Percentiles rank a stretch among this genome's conserved stretches.
Conservation (phyloP, 225 moss, liverwort and hornwort genomes). For the Pseudisothecium myosuroides region DNA sequence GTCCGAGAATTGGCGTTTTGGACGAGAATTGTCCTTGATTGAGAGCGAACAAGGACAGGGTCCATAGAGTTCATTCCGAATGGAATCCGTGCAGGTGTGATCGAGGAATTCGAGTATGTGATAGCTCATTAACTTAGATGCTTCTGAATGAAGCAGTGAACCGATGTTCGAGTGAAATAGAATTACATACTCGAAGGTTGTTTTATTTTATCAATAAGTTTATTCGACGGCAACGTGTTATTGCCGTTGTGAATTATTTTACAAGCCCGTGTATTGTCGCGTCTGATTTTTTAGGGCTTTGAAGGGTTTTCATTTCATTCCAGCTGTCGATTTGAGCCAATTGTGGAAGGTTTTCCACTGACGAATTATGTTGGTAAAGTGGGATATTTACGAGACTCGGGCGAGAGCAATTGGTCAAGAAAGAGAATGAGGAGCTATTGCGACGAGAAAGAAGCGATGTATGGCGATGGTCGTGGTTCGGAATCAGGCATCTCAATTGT, state of each 20-base stretch:
- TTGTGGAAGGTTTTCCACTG: neutral
- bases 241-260: neutral
- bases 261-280: neutral
- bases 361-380: neutral
- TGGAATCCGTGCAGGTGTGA: neutral
- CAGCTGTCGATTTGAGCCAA: neutral
- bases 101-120: neutral
- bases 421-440: neutral
- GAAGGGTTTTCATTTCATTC: neutral
- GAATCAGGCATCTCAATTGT: conserved; percentile 1
- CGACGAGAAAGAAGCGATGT: neutral
- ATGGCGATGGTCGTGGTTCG: neutral
- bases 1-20: neutral
- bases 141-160: neutral
- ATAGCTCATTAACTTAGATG: neutral
- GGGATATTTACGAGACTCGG: neutral
- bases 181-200: neutral
- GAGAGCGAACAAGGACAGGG: neutral
- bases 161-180: neutral
- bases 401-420: neutral
- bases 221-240: neutral
- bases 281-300: neutral
- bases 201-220: neutral
- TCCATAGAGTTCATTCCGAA: neutral
- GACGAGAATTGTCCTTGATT: no score